Conservation (phyloP, 495 filamentous ascomycete genomes). For the Astrothelium macrocarpum region DNA sequence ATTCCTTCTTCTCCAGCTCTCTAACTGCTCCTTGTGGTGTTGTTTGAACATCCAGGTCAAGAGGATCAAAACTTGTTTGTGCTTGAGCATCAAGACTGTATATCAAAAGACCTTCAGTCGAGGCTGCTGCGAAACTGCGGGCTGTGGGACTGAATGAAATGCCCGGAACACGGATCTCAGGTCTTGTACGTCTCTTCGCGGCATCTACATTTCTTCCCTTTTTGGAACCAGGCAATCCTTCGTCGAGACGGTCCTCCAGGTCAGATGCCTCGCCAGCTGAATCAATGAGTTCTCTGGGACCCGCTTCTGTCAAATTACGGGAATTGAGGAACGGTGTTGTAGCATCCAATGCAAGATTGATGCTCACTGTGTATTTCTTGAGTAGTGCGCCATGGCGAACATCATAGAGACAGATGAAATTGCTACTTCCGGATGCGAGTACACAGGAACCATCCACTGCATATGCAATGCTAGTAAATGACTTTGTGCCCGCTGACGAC, state of each 20-base stretch:
- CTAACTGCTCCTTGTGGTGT: constrained; percentile 73
- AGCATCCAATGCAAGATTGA: constrained; percentile 87
- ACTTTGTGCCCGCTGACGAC: constrained; percentile 79
- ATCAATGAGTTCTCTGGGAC: constrained; percentile 72
- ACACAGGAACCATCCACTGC: constrained; percentile 85
- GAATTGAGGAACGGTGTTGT: constrained; percentile 96
- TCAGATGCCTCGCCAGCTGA: constrained; percentile 82
- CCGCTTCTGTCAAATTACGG: constrained; percentile 80
- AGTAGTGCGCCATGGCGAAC: constrained; percentile 79
- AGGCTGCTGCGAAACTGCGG: constrained; percentile 85
- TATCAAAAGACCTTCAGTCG: constrained; percentile 85
- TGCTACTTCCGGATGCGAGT: constrained; percentile 86
- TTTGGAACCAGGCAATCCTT: constrained; percentile 76
- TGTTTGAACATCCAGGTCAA: constrained; percentile 86
- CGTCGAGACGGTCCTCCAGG: constrained; percentile 72
- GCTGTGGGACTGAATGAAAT: constrained; percentile 84
- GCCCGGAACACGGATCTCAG: constrained; percentile 77
- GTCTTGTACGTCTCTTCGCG: constrained; percentile 58
- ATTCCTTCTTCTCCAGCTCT: constrained; percentile 66
- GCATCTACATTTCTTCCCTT: constrained; percentile 58
- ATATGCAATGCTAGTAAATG: constrained; percentile 78
- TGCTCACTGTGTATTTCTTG: constrained; percentile 87
- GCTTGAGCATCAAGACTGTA: constrained; percentile 72
- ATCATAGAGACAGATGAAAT: constrained; percentile 94
- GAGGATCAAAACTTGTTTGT: constrained; percentile 67